These are phyloP conservation scores for Fusarium multiceps DNA, from an alignment of 2,329 filamentous ascomycete genomes.

Conservation along the genomic window DNA sequence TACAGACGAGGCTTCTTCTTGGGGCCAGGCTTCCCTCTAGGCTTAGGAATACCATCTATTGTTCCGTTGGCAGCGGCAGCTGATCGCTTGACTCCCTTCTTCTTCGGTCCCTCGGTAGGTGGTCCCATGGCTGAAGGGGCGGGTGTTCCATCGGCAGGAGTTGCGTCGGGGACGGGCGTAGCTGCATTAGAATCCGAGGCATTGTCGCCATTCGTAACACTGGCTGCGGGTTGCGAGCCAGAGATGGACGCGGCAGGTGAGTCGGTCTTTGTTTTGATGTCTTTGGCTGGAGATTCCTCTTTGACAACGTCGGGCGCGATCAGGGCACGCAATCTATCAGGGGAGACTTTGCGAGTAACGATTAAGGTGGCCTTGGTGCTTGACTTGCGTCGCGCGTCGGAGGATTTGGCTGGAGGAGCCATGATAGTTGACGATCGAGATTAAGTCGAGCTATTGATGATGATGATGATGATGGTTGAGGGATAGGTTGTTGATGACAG, in stretches of 20 bases:
- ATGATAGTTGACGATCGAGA: slow-evolving; percentile 41
- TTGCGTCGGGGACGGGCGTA: slow-evolving; percentile 67
- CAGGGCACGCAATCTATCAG: slow-evolving; percentile 63
- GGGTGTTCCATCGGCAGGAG: slow-evolving; percentile 61
- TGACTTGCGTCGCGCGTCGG: slow-evolving; percentile 54
- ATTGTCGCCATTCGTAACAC: slow-evolving; percentile 64
- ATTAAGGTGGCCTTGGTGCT: slow-evolving; percentile 53
- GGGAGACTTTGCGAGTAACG: slow-evolving; percentile 65
- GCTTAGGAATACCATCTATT: slow-evolving; percentile 73
- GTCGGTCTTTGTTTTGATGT: slow-evolving; percentile 53
- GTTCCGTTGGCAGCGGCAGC: slow-evolving; percentile 72
- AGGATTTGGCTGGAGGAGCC: slow-evolving; percentile 51
- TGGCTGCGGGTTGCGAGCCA: slow-evolving; percentile 44
- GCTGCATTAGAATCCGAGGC: slow-evolving; percentile 69
- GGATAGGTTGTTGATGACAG: slow-evolving; percentile 12
- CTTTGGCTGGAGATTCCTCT: slow-evolving; percentile 57
- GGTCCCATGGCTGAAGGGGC: slow-evolving; percentile 68
- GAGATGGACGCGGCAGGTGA: slow-evolving; percentile 58
- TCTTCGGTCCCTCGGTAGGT: slow-evolving; percentile 72
- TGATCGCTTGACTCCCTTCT: slow-evolving; percentile 78
- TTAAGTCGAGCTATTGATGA: slow-evolving; percentile 27
- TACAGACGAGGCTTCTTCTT: slow-evolving; percentile 98
- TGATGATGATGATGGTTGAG: slow-evolving; percentile 18
- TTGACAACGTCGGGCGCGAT: slow-evolving; percentile 57
- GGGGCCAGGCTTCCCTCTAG: slow-evolving; percentile 87